A percentile compares a stretch with the other conserved stretches of the same genome.
Evolutionary conservation across 768 basidiomycete species (phyloP).

Genomic region (Agaricus bisporus): DNA sequence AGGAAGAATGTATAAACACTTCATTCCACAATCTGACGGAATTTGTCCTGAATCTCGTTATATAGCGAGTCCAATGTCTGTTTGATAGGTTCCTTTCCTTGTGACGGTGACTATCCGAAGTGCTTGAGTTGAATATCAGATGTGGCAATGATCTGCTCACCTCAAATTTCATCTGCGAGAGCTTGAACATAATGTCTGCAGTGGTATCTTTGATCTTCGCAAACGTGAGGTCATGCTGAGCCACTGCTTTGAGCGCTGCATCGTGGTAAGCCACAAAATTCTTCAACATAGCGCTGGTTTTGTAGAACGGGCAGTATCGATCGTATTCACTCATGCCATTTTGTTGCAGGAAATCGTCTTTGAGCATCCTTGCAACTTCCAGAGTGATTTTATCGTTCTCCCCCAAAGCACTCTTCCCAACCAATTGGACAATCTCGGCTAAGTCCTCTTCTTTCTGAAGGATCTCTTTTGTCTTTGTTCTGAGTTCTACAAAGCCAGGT

Average conservation of each 20-base stretch:
- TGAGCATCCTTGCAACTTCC: conserved; percentile 94
- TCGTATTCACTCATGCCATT: conserved; percentile 99
- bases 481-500: conserved; percentile 93
- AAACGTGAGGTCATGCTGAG: conserved; percentile 79
- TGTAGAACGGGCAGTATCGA: conserved; percentile 97
- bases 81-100: conserved; percentile 80
- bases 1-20: neutral
- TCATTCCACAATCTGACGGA: conserved; percentile 80
- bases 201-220: conserved; percentile 82
- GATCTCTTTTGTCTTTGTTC: conserved; percentile 92
- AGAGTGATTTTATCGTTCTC: conserved; percentile 98
- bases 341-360: conserved; percentile 96
- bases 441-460: conserved; percentile 98
- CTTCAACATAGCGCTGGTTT: conserved; percentile 92
- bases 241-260: conserved; percentile 79
- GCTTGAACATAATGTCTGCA: conserved; percentile 87
- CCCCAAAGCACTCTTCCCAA: conserved; percentile 95
- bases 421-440: conserved; percentile 98
- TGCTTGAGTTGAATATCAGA: neutral
- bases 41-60: conserved; percentile 87
- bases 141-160: conserved; percentile 33
- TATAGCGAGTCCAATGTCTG: conserved; percentile 78
- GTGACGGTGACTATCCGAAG: conserved; percentile 69
- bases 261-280: conserved; percentile 96
- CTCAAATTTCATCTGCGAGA: conserved; percentile 99